Base-by-base conservation (phyloP, 257 asterid species). In the Solanum rostratum region DNA sequence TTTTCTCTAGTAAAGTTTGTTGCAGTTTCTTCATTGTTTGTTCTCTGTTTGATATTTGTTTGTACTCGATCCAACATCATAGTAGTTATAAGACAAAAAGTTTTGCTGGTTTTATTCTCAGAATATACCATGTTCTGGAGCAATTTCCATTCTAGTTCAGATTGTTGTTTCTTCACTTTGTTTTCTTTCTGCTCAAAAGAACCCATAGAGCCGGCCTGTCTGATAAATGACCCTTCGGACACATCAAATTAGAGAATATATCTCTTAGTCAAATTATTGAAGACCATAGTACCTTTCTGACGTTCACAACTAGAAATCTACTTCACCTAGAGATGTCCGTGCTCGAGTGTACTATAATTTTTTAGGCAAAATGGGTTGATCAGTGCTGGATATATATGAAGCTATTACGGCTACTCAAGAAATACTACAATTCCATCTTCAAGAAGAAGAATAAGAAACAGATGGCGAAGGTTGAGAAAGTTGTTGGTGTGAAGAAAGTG, bases 401-500 rank as follows among this genome's bases (percentile, higher is more conserved):
- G 70, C 15, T 41, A 11, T 22, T 29, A 46, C 13, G 60, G 73
- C 55, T 5, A 2, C 66, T 49, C 6, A 15, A 69, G 54, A 74
- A 69, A 79, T 69, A 71, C 45, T 85, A 50, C 79, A 81, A 69
- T 14, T 57, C 54, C 27, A 27, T 82, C 84, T 15, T 19, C 60
- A 18, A 63, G 66, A 74, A 37, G 20, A 33, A 70, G 19, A 70
- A 69, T 29, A 70, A 73, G 19, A 70, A 70, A 55, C 41, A 50
- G 68, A 88, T 87, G 91, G 85, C 50, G 19, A 62, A 86, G 19
- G 20, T 68, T 18, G 83, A 80, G 83, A 92, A 85, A 53, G 84
- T 90, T 18, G 83, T 92, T 12, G 88, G 92, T 50, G 88, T 90
- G 50, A 90, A 88, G 86, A 73, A 88, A 45, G 92, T 92, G 89